A percentile compares a stretch with the other conserved stretches of the same genome.
Conservation (phyloP, 441 rosid genomes). For the Rhodomyrtus psidioides region DNA sequence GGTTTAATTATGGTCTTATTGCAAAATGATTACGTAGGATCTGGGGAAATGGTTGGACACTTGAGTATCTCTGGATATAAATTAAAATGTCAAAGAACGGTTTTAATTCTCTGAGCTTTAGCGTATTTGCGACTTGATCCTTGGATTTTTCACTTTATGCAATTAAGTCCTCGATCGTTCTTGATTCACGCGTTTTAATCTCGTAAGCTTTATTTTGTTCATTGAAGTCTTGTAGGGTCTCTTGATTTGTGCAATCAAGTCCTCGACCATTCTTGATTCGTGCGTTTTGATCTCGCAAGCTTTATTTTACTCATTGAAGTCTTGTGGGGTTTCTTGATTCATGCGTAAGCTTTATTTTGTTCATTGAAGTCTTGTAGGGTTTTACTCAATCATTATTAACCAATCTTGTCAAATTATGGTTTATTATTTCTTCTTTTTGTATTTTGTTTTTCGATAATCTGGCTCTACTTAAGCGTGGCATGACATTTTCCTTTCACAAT, state of each 20-base stretch:
- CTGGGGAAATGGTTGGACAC: not conserved
- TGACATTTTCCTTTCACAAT: not conserved
- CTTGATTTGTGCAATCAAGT: not conserved
- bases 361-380: too few species aligned
- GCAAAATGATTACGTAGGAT: not conserved
- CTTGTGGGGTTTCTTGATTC: too few species aligned
- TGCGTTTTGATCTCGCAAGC: too few species aligned
- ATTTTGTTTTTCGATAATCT: not conserved
- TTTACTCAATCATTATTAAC: not conserved
- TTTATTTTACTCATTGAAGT: too few species aligned
- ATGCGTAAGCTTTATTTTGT: too few species aligned
- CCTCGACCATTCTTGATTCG: too few species aligned
- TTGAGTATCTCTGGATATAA: not conserved
- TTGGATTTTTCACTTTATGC: not conserved
- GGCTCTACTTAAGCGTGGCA: not conserved
- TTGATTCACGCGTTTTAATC: fast-evolving
- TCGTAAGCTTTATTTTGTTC: not conserved
- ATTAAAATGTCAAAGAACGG: not conserved
- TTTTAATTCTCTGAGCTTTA: not conserved
- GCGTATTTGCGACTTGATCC: fast-evolving
- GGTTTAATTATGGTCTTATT: not conserved
- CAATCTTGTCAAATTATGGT: not conserved
- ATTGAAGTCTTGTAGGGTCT: not conserved
- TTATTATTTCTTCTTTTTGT: too few species aligned
- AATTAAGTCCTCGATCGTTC: fast-evolving